Evolutionary conservation across 768 basidiomycete genomes (phyloP), one percentile per base, ranked within the genome.

Genomic region (Nevesoporus exiguus): DNA sequence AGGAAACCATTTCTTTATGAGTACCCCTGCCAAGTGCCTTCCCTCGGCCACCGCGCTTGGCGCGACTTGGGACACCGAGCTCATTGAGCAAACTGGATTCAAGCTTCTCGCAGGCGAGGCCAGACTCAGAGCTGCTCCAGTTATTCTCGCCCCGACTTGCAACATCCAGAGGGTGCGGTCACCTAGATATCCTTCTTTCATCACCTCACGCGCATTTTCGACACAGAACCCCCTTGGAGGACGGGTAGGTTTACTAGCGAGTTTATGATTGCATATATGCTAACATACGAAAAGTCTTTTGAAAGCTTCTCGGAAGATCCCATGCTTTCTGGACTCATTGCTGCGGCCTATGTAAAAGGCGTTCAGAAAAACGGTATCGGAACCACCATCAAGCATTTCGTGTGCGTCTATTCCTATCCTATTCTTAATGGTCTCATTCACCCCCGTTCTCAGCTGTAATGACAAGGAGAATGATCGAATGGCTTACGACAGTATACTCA

Each of bases 291-390:
- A n/a, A 55, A 86, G 83, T 79, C 84, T 65, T 88, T 90, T 60
- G 88, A 90, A 64, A 84, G 82, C 51, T 90, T 88, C 70, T 86
- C 88, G 0, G 88, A 91, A 62, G 89, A 92, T 57, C 89, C 90
- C 0, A 71, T 79, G 55, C 76, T 92, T 5, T 87, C 86, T 7
- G 90, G 90, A 8, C 73, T 79, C 58, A 77, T 88, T 17, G 80
- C 87, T 2, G 79, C 86, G 0, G 78, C 85, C 15, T 92, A 90
- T 60, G 77, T 90, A n/a, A 83, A 81, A 47, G 89, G 89, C 7
- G 77, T 90, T 3, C 91, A 93, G 69, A 80, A 69, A 19, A 80
- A 81, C n/a, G 89, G 90, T 1, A 82, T 93, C 42, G 87, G 85
- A 19, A 78, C 82, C 6, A 78, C 86, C 3, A 86, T 92, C 74